phyloP scores from a whole-genome alignment of 2,329 filamentous ascomycete genomes.

The Ophiocordyceps sinensis region DNA sequence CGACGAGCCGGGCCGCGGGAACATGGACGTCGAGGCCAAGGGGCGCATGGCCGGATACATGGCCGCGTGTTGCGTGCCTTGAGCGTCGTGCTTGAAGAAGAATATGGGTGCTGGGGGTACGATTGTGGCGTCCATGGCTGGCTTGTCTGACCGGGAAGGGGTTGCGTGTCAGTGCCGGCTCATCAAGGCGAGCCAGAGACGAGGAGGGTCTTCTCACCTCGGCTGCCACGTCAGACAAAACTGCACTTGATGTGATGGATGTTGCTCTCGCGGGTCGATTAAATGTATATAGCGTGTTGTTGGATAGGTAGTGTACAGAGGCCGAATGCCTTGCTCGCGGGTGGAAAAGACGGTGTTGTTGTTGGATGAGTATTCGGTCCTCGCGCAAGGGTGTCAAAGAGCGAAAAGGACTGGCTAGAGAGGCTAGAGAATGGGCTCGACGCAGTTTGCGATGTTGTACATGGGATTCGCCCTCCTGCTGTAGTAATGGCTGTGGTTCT shows the following conservation, averaged over 20 bases:
- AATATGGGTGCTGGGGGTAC: slow-evolving; percentile 56
- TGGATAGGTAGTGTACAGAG: slow-evolving; percentile 4
- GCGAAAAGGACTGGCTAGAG: slow-evolving; percentile 15
- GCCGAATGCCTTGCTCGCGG: neutral
- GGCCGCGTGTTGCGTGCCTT: slow-evolving; percentile 33
- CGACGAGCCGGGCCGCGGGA: slow-evolving; percentile 51
- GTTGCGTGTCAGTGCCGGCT: neutral
- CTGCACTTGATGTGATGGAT: neutral
- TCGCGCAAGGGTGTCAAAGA: slow-evolving; percentile 21
- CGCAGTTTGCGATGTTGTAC: slow-evolving; percentile 15
- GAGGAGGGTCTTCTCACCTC: neutral
- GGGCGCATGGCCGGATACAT: slow-evolving; percentile 38
- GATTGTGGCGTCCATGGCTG: slow-evolving; percentile 51
- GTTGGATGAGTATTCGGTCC: slow-evolving; percentile 7
- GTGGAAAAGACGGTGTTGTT: slow-evolving; percentile 1
- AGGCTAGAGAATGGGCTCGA: slow-evolving; percentile 17
- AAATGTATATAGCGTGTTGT: slow-evolving; percentile 1
- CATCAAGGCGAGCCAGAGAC: neutral
- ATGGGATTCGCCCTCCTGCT: slow-evolving; percentile 6
- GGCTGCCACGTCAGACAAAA: neutral
- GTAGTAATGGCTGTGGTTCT: neutral
- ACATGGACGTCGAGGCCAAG: slow-evolving; percentile 48
- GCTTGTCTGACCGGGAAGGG: slow-evolving; percentile 4
- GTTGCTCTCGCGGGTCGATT: slow-evolving; percentile 4
- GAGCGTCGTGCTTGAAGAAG: slow-evolving; percentile 72